These are phyloP conservation scores for Dichotomopilus funicola DNA, from an alignment of 2,329 filamentous ascomycete genomes.

Conservation along the genomic window DNA sequence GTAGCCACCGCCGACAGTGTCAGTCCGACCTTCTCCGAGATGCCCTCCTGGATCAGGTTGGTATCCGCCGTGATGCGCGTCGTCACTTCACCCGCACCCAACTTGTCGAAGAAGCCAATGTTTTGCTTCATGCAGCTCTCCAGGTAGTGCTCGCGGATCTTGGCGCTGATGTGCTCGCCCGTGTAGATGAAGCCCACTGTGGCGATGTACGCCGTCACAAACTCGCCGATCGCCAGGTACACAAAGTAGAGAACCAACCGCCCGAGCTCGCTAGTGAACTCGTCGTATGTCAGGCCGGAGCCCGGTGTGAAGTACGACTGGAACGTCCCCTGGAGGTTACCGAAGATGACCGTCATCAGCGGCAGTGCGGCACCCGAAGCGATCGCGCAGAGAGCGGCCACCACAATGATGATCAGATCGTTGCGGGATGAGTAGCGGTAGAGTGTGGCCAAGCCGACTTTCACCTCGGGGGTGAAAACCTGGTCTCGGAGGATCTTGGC, in stretches of 20 bases:
- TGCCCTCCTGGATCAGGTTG: slow-evolving; percentile 86
- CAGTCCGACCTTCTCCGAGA: slow-evolving; percentile 81
- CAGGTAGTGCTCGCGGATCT: slow-evolving; percentile 78
- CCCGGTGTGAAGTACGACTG: slow-evolving; percentile 51
- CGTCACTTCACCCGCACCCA: slow-evolving; percentile 88
- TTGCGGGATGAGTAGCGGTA: slow-evolving; percentile 63
- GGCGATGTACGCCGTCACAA: slow-evolving; percentile 67
- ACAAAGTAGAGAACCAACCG: slow-evolving; percentile 74
- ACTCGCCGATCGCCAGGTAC: slow-evolving; percentile 77
- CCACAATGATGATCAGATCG: slow-evolving; percentile 56
- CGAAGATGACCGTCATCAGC: slow-evolving; percentile 77
- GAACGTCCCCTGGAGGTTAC: slow-evolving; percentile 67
- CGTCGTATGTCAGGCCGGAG: slow-evolving; percentile 39
- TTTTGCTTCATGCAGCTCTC: slow-evolving; percentile 80
- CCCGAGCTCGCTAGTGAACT: slow-evolving; percentile 55
- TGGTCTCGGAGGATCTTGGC: slow-evolving; percentile 62
- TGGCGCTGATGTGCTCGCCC: slow-evolving; percentile 70
- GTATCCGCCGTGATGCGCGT: slow-evolving; percentile 92
- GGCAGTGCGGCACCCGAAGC: slow-evolving; percentile 69
- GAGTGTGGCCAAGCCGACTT: slow-evolving; percentile 57
- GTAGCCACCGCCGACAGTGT: slow-evolving; percentile 71
- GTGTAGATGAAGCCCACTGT: slow-evolving; percentile 89
- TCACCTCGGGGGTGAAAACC: slow-evolving; percentile 56
- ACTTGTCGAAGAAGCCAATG: slow-evolving; percentile 87
- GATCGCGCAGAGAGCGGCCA: slow-evolving; percentile 60